Evolutionary conservation across 441 rosid genomes (phyloP), one percentile per base, ranked within the genome.

Genomic region (Brassica hybrid): DNA sequence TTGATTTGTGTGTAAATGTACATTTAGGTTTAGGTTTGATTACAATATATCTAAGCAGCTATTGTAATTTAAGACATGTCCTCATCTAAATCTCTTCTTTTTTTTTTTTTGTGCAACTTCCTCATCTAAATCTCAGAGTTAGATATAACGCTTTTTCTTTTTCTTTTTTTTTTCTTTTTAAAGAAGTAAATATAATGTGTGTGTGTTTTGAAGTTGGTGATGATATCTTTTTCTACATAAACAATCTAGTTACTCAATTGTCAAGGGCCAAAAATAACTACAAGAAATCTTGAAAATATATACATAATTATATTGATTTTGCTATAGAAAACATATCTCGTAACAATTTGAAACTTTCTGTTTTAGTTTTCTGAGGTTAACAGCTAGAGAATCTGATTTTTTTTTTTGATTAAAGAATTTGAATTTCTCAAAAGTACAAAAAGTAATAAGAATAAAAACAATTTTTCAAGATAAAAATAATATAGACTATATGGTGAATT

Each of bases 301-400:
- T 54, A 54, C 59, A 27, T 27, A 32, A 27, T 63, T 45, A 62
- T 27, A 30, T 18, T 0, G 17, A 14, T 25, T 27, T 1, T 6
- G 17, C 19, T 32, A 0, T 30, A 2, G 16, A 73, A 63, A 52
- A 32, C 32, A 43, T 60, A 27, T 9, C 17, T 23, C 3, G 56
- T 56, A 65, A 14, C 57, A 19, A 11, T 14, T 74, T 9, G 2
- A 34, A 34, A 4, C 3, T 9, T 21, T 32, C 1, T 48, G 41
- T 62, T 41, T 19, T 62, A 62, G 58, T 16, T 11, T 45, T 38
- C 7, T 38, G 3, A 16, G 60, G 50, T 48, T 63, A 25, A 18
- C 4, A 74, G 16, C 66, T 74, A 65, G 58, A 1, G 14, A 56
- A 56, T 74, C 56, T 57, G 34, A n/a, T 25, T 25, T 25, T 25